These are phyloP conservation scores for Podospora pseudopauciseta DNA, from an alignment of 495 filamentous ascomycete species.

Conservation along the genomic window DNA sequence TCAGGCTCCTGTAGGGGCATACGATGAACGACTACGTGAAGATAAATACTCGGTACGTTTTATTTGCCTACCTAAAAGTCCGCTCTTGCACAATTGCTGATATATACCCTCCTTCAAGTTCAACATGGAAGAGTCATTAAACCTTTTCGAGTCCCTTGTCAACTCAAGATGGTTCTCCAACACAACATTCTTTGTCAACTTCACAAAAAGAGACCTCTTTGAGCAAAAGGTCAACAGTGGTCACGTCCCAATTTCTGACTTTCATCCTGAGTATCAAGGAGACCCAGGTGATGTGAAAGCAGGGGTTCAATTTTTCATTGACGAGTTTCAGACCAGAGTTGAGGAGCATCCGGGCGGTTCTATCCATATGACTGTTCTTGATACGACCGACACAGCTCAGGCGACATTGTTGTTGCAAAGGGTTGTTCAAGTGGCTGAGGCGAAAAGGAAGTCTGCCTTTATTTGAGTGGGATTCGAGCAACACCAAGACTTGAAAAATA, in stretches of 20 bases:
- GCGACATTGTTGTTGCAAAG: background rate
- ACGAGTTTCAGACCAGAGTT: background rate
- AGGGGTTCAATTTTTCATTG: background rate
- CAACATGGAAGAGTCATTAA: background rate
- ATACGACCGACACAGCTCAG: slow-evolving; percentile 1
- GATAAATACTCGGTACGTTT: background rate
- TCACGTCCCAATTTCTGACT: background rate
- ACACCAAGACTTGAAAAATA: too few species aligned
- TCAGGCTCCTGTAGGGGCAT: background rate
- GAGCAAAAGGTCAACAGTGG: background rate
- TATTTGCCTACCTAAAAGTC: too few species aligned
- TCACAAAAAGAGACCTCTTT: slow-evolving; percentile 1
- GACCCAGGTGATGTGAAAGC: background rate
- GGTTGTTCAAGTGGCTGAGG: background rate
- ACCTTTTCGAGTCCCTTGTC: background rate
- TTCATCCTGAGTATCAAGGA: background rate
- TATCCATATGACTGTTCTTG: background rate
- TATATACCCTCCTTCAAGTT: background rate
- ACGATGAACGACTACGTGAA: background rate
- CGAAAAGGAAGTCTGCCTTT: background rate
- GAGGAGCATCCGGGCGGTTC: background rate
- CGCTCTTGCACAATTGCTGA: too few species aligned
- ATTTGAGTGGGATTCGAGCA: background rate
- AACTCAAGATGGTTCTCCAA: background rate
- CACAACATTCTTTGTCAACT: background rate